Conservation (phyloP, 495 filamentous ascomycete genomes). For the Penicillium soppii region DNA sequence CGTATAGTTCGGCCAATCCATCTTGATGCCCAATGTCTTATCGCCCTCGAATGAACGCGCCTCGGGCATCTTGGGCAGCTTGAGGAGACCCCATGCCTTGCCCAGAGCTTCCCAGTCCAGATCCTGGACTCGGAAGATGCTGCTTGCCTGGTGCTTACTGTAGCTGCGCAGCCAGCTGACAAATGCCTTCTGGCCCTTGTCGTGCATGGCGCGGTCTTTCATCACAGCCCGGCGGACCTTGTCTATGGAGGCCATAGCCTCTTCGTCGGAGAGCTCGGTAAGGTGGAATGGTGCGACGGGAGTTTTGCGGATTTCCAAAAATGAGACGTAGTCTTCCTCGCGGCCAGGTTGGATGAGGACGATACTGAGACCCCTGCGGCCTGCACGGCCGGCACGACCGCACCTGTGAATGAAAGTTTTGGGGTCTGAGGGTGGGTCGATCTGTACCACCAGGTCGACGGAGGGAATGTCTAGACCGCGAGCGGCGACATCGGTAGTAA, state of each 20-base stretch:
- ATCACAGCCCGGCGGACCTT: conserved; percentile 61
- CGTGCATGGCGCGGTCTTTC: conserved; percentile 77
- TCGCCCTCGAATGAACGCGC: conserved; percentile 67
- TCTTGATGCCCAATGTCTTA: conserved; percentile 56
- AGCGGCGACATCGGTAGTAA: conserved; percentile 85
- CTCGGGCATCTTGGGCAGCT: conserved; percentile 94
- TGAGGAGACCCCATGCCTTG: conserved; percentile 77
- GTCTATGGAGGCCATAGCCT: conserved; percentile 51
- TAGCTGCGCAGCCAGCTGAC: conserved; percentile 91
- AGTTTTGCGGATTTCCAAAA: conserved; percentile 86
- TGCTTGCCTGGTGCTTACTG: conserved; percentile 83
- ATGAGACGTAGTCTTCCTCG: conserved; percentile 86
- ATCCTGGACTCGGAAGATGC: conserved; percentile 83
- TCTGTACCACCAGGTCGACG: conserved; percentile 89
- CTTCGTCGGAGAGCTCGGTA: conserved; percentile 51
- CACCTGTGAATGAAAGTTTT: conserved; percentile 95
- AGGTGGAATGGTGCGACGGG: conserved; percentile 65
- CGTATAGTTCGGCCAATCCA: conserved; percentile 60
- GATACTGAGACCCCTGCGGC: conserved; percentile 79
- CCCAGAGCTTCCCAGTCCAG: conserved; percentile 83
- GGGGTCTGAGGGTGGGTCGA: conserved; percentile 88
- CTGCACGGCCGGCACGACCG: conserved; percentile 88
- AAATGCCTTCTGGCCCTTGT: conserved; percentile 86
- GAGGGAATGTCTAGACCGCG: conserved; percentile 91
- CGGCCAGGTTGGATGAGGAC: conserved; percentile 77